Base-by-base conservation (phyloP, 371 early-diverging fungal genomes). In the Fennellomyces sp. region DNA sequence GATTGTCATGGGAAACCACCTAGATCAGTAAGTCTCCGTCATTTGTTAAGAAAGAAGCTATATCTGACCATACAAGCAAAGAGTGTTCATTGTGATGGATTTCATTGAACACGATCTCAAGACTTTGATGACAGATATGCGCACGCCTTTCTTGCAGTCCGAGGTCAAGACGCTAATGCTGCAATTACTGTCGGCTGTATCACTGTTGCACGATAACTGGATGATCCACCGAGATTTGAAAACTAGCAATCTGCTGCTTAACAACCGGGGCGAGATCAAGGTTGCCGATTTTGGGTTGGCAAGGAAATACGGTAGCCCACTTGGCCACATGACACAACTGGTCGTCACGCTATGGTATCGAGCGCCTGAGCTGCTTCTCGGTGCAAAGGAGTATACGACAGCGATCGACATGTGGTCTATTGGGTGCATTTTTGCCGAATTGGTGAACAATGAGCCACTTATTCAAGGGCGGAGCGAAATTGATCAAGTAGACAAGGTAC, bases 371-470 rank as follows among this genome's bases (percentile, higher is more conserved):
- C 75, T 99, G 5, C 70, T 99, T n/a, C 72, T 97, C 10, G 99
- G 99, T 12, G 84, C 83, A 3, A 93, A 88, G 56, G 84, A 91
- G 58, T 99, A 99, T 75, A 85, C 94, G 1, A 93, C 93, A 0
- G 93, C 96, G 0, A 84, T 99, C 23, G 99, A 99, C 68, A 95
- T 99, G 78, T 99, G 99, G 99, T 93, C 94, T 5, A 86, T 95
- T 28, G 97, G 97, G 1, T 94, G 97, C 61, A 94, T 98, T 42
- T 91, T 97, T 75, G 95, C 90, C 27, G 98, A 97, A 65, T 75
- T 97, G 42, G 66, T 95, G 28, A 80, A 82, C 52, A 85, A 88
- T 35, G 80, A 86, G 52, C 91, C 94, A 11, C 60, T 94, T 13
- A 70, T 94, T 31, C 86, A 85, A 39, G 95, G 94, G 26, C 75